Evolutionary conservation across 208 protist genomes (phyloP), one percentile per base, ranked within the genome.

Genomic region (Trypanosoma avium): DNA sequence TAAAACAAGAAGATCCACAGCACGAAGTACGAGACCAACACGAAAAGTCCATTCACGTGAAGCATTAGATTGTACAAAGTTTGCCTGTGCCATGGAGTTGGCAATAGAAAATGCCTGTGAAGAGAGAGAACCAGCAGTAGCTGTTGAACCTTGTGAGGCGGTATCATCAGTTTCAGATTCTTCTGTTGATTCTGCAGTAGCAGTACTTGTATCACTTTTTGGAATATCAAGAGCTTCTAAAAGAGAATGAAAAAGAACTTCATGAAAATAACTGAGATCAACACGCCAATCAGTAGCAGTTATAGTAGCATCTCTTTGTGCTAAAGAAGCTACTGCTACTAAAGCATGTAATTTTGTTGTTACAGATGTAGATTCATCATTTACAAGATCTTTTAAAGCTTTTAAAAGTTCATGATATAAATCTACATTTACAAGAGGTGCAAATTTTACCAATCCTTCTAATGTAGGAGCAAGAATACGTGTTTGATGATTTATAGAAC

Each of bases 181-280:
- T 24, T 67, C 71, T 35, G 68, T 49, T 57, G 46, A 36, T 12
- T 55, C 74, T 24, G 61, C 53, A 24, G 57, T 40, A 48, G 88
- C 77, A 38, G 75, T 73, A 17, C 15, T 50, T 6, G 45, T 70
- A 61, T 91, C 82, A 29, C 73, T 67, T 38, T 58, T 53, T 8
- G 91, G 91, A 59, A 94, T 81, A 22, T 71, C 61, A 40, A 96
- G 81, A 32, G 91, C 91, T 67, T 93, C 84, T 50, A 73, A 55
- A 17, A 96, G 75, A 64, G 88, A 96, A 54, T 78, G 73, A 59
- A 92, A 96, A 36, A 96, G 81, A 8, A 94, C 77, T 72, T 96
- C 91, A 63, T 96, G 91, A 60, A 96, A 96, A 79, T 93, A 94
- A 77, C 88, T 94, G 36, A 96, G 84, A 67, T 96, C 91, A 21